Percentiles rank a stretch among this genome's conserved stretches.
Evolutionary conservation across 192 early-diverging fungal genomes (phyloP).

Genomic region (Geosiphon pyriformis): DNA sequence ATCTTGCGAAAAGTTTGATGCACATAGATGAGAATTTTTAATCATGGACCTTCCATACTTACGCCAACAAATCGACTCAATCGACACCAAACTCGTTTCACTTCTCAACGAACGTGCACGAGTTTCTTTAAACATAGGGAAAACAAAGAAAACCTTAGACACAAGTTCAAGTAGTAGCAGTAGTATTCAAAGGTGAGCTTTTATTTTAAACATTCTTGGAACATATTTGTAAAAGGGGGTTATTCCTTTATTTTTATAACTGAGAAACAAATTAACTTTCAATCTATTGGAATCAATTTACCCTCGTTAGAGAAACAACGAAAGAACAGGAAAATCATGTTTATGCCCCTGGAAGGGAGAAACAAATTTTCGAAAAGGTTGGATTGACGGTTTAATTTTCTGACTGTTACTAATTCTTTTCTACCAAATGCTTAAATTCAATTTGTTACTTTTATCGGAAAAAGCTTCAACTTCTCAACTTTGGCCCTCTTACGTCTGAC

Average conservation of each 20-base stretch:
- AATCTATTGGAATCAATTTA: too few relatives aligned
- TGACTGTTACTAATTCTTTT: too few relatives aligned
- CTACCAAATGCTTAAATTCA: too few relatives aligned
- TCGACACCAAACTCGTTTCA: constrained; percentile 69
- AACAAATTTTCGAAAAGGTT: constrained; percentile 69
- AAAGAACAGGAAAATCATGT: constrained; percentile 51
- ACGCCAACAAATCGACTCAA: constrained; percentile 63
- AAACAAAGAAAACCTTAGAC: constrained; percentile 62
- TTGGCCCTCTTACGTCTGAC: not conserved
- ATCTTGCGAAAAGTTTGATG: too few relatives aligned
- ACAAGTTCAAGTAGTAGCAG: too few relatives aligned
- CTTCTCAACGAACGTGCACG: constrained; percentile 79
- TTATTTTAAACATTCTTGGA: too few relatives aligned
- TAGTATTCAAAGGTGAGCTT: too few relatives aligned
- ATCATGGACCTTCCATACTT: constrained; percentile 45
- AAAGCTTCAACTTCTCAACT: not conserved
- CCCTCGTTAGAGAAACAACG: not conserved
- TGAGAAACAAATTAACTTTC: not conserved
- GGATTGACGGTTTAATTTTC: too few relatives aligned
- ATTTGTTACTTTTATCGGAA: too few relatives aligned
- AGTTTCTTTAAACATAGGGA: constrained; percentile 73
- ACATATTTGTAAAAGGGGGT: too few relatives aligned
- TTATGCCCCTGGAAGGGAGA: constrained; percentile 72
- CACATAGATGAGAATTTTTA: too few relatives aligned
- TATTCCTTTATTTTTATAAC: not conserved